A percentile compares a stretch with the other conserved stretches of the same genome.
phyloP scores from a whole-genome alignment of 495 filamentous ascomycete species.

The Neurospora hispaniola region DNA sequence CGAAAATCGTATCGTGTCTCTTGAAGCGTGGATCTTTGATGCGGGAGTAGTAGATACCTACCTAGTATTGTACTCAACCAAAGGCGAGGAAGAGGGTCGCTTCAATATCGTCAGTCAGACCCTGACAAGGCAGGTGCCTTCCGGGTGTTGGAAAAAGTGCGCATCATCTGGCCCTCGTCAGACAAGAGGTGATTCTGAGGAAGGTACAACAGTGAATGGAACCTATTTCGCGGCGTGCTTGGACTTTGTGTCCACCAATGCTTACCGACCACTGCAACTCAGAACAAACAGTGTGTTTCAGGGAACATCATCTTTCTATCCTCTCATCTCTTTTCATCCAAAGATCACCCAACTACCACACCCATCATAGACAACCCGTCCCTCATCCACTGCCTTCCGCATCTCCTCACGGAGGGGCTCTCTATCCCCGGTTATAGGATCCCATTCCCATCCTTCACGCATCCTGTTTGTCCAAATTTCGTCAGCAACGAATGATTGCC shows the following conservation, averaged over 20 bases:
- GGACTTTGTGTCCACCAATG: background rate
- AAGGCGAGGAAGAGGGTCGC: background rate
- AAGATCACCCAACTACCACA: constrained; percentile 35
- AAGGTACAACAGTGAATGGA: background rate
- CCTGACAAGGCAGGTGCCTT: background rate
- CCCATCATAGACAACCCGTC: constrained; percentile 54
- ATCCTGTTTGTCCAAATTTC: constrained; percentile 11
- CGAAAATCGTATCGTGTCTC: background rate
- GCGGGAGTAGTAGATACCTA: background rate
- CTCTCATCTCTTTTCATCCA: constrained; percentile 3
- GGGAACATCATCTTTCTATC: background rate
- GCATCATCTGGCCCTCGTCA: background rate
- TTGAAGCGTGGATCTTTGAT: background rate
- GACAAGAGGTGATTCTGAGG: background rate
- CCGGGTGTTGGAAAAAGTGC: background rate
- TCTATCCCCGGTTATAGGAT: constrained; percentile 57
- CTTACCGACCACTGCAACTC: background rate
- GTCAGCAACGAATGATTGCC: background rate
- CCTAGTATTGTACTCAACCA: background rate
- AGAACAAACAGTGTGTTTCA: background rate
- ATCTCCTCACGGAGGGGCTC: constrained; percentile 43
- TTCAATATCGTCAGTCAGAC: background rate
- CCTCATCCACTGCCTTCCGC: constrained; percentile 46
- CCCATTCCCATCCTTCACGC: constrained; percentile 75
- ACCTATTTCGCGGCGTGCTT: background rate